These are phyloP conservation scores for Lotus japonicus DNA, from an alignment of 306 rosid genomes.

Conservation along the genomic window DNA sequence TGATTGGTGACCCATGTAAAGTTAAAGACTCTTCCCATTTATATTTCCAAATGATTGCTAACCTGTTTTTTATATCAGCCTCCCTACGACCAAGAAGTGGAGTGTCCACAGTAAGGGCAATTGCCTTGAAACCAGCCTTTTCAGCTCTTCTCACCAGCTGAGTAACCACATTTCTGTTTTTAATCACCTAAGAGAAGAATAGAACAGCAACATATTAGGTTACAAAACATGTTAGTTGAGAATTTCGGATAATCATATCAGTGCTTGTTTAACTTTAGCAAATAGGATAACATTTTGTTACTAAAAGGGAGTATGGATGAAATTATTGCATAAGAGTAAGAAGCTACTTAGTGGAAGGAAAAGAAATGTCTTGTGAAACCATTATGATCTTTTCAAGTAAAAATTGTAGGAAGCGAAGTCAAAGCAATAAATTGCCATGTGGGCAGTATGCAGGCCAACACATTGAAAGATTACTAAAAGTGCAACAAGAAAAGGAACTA, in stretches of 20 bases:
- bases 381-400: neutral
- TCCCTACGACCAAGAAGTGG: conserved; percentile 95
- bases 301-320: neutral
- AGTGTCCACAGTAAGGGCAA: conserved; percentile 91
- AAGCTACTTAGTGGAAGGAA: neutral
- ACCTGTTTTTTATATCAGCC: conserved; percentile 98
- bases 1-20: neutral
- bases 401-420: neutral
- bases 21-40: neutral
- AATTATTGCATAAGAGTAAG: neutral
- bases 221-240: neutral
- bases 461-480: neutral
- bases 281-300: neutral
- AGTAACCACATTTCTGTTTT: conserved; percentile 67
- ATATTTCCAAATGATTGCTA: conserved; percentile 5
- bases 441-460: too few species aligned
- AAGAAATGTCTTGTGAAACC: neutral
- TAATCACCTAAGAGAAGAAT: conserved; percentile 48
- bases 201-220: neutral
- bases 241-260: neutral
- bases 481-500: neutral
- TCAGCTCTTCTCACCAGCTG: conserved; percentile 98
- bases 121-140: conserved; percentile 95
- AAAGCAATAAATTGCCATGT: neutral
- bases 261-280: neutral